phyloP scores from a whole-genome alignment of 768 basidiomycete species.

The Auricularia sp. region DNA sequence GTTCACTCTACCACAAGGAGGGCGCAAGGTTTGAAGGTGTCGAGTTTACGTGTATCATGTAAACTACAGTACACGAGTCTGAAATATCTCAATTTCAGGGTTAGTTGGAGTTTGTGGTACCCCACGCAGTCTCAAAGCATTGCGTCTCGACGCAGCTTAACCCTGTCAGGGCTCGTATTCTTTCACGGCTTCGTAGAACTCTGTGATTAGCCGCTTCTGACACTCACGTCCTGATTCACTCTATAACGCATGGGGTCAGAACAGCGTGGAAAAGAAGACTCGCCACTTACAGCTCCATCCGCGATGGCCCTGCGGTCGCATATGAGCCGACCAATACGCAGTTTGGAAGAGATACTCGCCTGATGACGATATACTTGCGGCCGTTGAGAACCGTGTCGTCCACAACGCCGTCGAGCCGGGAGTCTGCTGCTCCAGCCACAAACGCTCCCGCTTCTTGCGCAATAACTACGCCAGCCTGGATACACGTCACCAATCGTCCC shows the following conservation, averaged over 20 bases:
- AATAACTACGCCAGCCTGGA: constrained; percentile 77
- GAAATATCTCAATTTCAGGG: too few species aligned
- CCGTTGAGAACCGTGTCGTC: constrained; percentile 57
- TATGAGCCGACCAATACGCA: not conserved
- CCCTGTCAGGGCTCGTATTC: constrained; percentile 44
- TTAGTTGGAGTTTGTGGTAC: too few species aligned
- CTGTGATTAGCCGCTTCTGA: constrained; percentile 70
- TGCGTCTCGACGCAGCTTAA: too few species aligned
- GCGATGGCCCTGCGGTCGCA: constrained; percentile 41
- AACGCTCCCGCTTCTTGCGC: constrained; percentile 81
- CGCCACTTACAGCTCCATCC: constrained; percentile 34
- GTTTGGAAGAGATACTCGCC: constrained; percentile 6
- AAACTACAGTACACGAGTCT: too few species aligned
- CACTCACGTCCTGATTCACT: constrained; percentile 57
- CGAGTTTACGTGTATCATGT: not conserved
- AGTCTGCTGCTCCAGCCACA: constrained; percentile 55
- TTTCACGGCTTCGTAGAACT: constrained; percentile 76
- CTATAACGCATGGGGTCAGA: constrained; percentile 14
- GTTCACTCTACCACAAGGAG: not conserved
- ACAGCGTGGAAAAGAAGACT: constrained; percentile 12
- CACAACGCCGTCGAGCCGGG: constrained; percentile 35
- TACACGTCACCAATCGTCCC: not conserved
- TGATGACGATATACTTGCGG: constrained; percentile 69
- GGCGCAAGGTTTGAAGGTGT: not conserved
- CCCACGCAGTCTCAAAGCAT: too few species aligned